Evolutionary conservation across 106 monocot genomes (phyloP), one percentile per base, ranked within the genome.

Genomic region (Posidonia australis): DNA sequence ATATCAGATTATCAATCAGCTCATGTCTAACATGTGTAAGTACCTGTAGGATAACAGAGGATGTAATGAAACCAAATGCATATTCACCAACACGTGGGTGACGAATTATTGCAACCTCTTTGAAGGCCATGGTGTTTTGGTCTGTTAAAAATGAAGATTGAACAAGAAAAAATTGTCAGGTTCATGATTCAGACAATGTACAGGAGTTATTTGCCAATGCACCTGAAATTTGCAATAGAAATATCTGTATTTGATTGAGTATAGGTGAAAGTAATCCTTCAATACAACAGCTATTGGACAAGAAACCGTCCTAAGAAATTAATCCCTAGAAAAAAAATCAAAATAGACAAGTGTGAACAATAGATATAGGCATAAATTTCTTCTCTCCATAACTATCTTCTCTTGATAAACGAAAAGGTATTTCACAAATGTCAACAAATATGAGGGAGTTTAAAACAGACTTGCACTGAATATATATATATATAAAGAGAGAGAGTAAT

Each of bases 41-140:
- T 84, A 96, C 94, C 90, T 96, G 90, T 76, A 96, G 94, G 16
- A 80, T 31, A 46, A 96, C 80, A 0, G 94, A 74, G 30, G 94
- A 90, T 67, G 94, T 96, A 54, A 96, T 96, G 62, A 96, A 96
- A 42, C 94, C 94, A 69, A 96, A 86, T 45, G 94, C 94, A 73
- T 96, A 96, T 83, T 96, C 94, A 28, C 94, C 94, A 43, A 90
- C 62, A 44, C 94, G 83, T 43, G 94, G 94, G 82, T 96, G 94
- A 46, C 94, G 78, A 67, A 96, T 86, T 56, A 96, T 96, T 46
- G 94, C 94, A 78, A 96, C 94, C 65, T 96, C 94, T 82, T 96
- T 96, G 67, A 96, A 96, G n/a, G 94, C 94, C 1, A 84, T 80
- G 1, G 94, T 90, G 47, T 96, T 96, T 77, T 96, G 84, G 71